A percentile compares a stretch with the other conserved stretches of the same genome.
Conservation (phyloP, 2,329 filamentous ascomycete species). For the Trichoderma sp. region DNA sequence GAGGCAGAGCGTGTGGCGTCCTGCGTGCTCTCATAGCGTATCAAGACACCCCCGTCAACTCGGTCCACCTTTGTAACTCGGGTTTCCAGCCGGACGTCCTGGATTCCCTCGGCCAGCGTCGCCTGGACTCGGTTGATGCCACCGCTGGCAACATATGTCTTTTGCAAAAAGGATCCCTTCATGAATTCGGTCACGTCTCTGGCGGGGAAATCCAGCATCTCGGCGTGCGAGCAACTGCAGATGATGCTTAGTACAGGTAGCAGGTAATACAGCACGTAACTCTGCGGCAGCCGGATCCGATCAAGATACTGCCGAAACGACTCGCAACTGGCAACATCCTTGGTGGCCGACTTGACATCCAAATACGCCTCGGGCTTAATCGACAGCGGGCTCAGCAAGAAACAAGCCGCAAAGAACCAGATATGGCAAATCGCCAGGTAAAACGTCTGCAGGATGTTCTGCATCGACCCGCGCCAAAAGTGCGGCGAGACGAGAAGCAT, state of each 20-base stretch:
- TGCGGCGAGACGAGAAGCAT: constrained; percentile 40
- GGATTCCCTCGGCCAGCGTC: constrained; percentile 40
- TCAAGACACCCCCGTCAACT: background rate
- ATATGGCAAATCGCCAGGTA: constrained; percentile 47
- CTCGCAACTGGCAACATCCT: constrained; percentile 32
- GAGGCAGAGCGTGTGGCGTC: constrained; percentile 1
- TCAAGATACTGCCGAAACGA: constrained; percentile 47
- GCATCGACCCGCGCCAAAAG: constrained; percentile 31
- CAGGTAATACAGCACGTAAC: constrained; percentile 48
- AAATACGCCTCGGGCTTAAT: background rate
- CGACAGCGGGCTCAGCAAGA: constrained; percentile 39
- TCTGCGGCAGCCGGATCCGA: constrained; percentile 48
- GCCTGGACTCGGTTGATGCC: constrained; percentile 50
- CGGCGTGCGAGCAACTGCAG: constrained; percentile 51
- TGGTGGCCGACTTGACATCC: background rate
- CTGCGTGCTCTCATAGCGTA: background rate
- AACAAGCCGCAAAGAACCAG: constrained; percentile 54
- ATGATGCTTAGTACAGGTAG: constrained; percentile 54
- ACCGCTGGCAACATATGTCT: constrained; percentile 49
- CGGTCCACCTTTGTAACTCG: constrained; percentile 36
- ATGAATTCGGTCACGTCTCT: constrained; percentile 52
- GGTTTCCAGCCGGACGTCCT: constrained; percentile 39
- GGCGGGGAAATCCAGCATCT: constrained; percentile 50
- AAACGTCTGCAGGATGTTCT: constrained; percentile 42
- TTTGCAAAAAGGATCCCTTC: constrained; percentile 37